Conservation (phyloP, 129 eudicot genomes). For the Flaveria bidentis region DNA sequence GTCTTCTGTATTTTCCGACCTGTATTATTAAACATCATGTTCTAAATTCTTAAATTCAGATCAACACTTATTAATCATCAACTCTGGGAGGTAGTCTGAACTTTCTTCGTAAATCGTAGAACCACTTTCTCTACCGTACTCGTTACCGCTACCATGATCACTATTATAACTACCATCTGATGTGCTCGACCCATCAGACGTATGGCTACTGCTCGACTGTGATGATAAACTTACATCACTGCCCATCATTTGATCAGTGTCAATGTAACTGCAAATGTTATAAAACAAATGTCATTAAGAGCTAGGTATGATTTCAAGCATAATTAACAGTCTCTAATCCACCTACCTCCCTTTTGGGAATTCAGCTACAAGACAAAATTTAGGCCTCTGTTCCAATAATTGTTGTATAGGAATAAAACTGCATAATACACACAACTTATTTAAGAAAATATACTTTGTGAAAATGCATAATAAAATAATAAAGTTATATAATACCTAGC, state of each 20-base stretch:
- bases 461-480: slow-evolving; percentile 46
- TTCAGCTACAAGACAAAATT: slow-evolving; percentile 62
- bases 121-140: slow-evolving; percentile 44
- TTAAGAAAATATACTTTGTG: background rate
- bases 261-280: slow-evolving; percentile 53
- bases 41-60: slow-evolving; percentile 20
- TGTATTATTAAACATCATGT: slow-evolving; percentile 27
- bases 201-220: slow-evolving; percentile 38
- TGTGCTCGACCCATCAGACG: slow-evolving; percentile 55
- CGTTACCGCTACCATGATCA: slow-evolving; percentile 68
- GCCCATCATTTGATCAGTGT: slow-evolving; percentile 51
- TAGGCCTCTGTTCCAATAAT: slow-evolving; percentile 63
- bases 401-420: slow-evolving; percentile 62
- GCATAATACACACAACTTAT: slow-evolving; percentile 23
- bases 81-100: slow-evolving; percentile 55
- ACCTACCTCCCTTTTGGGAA: slow-evolving; percentile 67
- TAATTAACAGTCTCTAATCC: slow-evolving; percentile 9
- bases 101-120: slow-evolving; percentile 53
- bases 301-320: background rate
- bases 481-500: slow-evolving; percentile 45
- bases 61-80: slow-evolving; percentile 1
- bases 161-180: slow-evolving; percentile 67
- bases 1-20: background rate
- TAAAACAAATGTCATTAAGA: background rate
- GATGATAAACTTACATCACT: slow-evolving; percentile 55